A percentile compares a stretch with the other conserved stretches of the same genome.
These are phyloP conservation scores for Suillus americanus DNA, from an alignment of 768 basidiomycete species.

Conservation along the genomic window DNA sequence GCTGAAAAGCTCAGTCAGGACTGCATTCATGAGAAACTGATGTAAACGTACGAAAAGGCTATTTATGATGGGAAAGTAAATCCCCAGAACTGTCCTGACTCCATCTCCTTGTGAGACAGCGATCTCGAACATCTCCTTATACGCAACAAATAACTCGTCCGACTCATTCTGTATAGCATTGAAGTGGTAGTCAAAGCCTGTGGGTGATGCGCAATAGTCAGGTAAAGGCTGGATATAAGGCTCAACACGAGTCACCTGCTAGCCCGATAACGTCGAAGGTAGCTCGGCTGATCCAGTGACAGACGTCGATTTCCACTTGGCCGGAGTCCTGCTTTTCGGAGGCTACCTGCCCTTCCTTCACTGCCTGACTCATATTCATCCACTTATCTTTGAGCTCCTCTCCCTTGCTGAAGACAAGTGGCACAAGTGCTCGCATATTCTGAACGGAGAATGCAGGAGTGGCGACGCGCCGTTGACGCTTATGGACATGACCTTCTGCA, in stretches of 20 bases:
- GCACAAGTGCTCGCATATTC: constrained; percentile 69
- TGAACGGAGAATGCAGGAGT: constrained; percentile 81
- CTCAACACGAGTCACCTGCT: constrained; percentile 54
- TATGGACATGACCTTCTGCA: constrained; percentile 76
- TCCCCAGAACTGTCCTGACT: constrained; percentile 45
- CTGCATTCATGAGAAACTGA: background rate
- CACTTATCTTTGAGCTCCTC: constrained; percentile 60
- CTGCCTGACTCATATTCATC: constrained; percentile 43
- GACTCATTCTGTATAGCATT: constrained; percentile 78
- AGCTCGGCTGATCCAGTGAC: constrained; percentile 76
- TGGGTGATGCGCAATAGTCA: background rate
- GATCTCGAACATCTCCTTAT: constrained; percentile 82
- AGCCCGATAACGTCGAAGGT: constrained; percentile 91
- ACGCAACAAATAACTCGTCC: constrained; percentile 75
- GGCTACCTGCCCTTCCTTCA: constrained; percentile 20
- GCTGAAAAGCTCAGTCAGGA: constrained; percentile 37
- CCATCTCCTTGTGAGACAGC: constrained; percentile 57
- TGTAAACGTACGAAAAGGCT: constrained; percentile 51
- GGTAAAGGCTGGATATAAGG: background rate
- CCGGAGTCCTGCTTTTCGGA: constrained; percentile 21
- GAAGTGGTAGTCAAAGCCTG: constrained; percentile 87
- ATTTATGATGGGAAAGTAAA: constrained; percentile 60
- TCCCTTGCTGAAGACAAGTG: constrained; percentile 71
- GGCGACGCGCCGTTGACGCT: constrained; percentile 74
- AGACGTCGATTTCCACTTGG: constrained; percentile 61